Evolutionary conservation across 192 early-diverging fungal species (phyloP).

Genomic region (Coemansia sp.): DNA sequence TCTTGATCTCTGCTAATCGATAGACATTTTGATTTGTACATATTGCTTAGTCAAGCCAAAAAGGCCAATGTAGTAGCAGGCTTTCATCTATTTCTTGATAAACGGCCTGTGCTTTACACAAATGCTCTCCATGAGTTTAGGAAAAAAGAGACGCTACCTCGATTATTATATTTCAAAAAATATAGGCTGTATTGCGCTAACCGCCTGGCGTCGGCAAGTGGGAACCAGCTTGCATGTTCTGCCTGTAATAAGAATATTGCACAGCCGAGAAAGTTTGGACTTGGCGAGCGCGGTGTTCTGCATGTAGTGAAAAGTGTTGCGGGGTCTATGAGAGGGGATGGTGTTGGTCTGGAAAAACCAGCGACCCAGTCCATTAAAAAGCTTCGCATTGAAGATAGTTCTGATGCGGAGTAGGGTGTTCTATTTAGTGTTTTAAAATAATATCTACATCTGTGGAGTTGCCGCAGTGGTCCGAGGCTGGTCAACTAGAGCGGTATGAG

Average conservation of each 20-base stretch:
- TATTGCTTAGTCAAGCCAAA: too few species aligned
- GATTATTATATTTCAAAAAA: too few species aligned
- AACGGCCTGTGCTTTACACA: too few species aligned
- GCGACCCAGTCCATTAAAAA: neutral
- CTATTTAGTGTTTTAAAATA: neutral
- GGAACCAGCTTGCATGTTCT: constrained; percentile 17
- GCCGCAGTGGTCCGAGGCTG: too few species aligned
- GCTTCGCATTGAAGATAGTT: neutral
- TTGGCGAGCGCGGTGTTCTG: constrained; percentile 25
- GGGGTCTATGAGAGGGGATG: neutral
- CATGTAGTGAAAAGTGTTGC: neutral
- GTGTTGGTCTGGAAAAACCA: neutral
- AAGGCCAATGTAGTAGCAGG: too few species aligned
- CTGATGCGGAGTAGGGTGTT: neutral
- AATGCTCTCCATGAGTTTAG: too few species aligned
- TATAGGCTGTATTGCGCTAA: constrained; percentile 24
- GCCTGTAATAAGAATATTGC: constrained; percentile 22
- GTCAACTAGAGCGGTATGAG: too few species aligned
- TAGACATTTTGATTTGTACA: too few species aligned
- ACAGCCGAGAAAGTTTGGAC: constrained; percentile 24
- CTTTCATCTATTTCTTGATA: too few species aligned
- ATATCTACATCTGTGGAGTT: too few species aligned
- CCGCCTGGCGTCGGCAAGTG: constrained; percentile 7
- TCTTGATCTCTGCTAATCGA: too few species aligned
- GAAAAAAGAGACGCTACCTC: too few species aligned